Conservation (phyloP, 169 alveolate genomes). For the Eimeria praecox region DNA sequence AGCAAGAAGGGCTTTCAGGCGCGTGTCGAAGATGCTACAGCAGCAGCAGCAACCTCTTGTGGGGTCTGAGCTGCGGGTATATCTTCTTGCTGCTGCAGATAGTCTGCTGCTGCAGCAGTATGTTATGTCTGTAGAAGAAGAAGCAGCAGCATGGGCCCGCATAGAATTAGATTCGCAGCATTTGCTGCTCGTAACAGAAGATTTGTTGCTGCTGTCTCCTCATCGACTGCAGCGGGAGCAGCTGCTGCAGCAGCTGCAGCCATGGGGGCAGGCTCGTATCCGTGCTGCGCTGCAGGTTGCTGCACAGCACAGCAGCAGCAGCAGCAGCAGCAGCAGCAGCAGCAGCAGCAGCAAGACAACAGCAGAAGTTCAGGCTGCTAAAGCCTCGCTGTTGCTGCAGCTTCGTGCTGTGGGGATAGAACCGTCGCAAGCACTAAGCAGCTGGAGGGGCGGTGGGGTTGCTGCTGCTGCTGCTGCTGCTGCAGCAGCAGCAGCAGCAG, state of each 20-base stretch:
- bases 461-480: no score
- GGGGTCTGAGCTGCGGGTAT: conserved; percentile 24
- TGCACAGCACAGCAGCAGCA: conserved; percentile 13
- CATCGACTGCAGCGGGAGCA: conserved; percentile 1
- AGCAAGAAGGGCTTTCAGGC: no score
- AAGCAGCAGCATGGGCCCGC: not conserved
- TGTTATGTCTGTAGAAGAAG: conserved; percentile 23
- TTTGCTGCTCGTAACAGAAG: no score
- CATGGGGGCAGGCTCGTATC: not conserved
- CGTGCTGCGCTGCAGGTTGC: not conserved
- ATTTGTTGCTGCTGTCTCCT: not conserved
- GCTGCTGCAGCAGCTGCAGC: conserved; percentile 24
- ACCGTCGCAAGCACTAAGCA: no score
- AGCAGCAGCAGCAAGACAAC: no score
- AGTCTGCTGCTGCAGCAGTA: conserved; percentile 65
- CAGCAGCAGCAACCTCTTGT: conserved; percentile 1
- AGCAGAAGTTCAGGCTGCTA: no score
- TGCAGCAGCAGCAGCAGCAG: no score
- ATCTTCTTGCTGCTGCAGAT: conserved; percentile 61
- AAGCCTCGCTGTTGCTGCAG: no score
- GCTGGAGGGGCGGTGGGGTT: no score
- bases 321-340: conserved; percentile 22
- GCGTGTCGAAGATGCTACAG: not conserved
- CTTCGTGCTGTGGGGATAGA: no score
- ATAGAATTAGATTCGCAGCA: no score